Evolutionary conservation across 371 early-diverging fungal genomes (phyloP), one percentile per base, ranked within the genome.

Genomic region (Homolaphlyctis polyrhiza): DNA sequence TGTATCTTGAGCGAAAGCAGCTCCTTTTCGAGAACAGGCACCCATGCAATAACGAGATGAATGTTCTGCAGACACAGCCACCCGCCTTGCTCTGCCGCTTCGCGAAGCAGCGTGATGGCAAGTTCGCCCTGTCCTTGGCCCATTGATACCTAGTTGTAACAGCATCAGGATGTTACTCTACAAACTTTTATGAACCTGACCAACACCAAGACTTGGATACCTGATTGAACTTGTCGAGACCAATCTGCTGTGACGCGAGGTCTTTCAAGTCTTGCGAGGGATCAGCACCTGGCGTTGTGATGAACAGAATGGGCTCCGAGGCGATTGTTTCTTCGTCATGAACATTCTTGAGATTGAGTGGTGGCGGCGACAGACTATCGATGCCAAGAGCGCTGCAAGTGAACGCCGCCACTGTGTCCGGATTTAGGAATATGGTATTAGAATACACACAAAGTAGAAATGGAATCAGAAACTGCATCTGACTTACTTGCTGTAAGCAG

Each of bases 61-160:
- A 82, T 71, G 62, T 84, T 84, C 62, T 84, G 82, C 27, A 84
- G 67, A 63, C 62, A 76, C n/a, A 84, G 28, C 84, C 84, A 84
- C 0, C 72, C 74, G 14, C 84, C 84, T 25, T 54, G 55, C 11
- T 28, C 23, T 4, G 73, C 65, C 28, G 64, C 36, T 21, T 66
- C 47, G 33, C 66, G 39, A 14, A 84, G 50, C 34, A 71, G 62
- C 16, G 63, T 30, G 27, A 77, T 64, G 5, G 82, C 82, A 34
- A 69, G 45, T 1, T 75, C 79, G 3, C 76, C 75, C 66, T 83
- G 83, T 0, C 83, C 83, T 68, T 83, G 82, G n/a, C 84, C 84
- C 82, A 84, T 82, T 0, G 81, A 71, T 14, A 84, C 61, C 75
- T 82, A 23, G 28, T 34, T 32, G 33, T 11, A 6, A 28, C 11